Evolutionary conservation across 805 yeast species (phyloP).

Genomic region (Middelhovenomyces tepae): DNA sequence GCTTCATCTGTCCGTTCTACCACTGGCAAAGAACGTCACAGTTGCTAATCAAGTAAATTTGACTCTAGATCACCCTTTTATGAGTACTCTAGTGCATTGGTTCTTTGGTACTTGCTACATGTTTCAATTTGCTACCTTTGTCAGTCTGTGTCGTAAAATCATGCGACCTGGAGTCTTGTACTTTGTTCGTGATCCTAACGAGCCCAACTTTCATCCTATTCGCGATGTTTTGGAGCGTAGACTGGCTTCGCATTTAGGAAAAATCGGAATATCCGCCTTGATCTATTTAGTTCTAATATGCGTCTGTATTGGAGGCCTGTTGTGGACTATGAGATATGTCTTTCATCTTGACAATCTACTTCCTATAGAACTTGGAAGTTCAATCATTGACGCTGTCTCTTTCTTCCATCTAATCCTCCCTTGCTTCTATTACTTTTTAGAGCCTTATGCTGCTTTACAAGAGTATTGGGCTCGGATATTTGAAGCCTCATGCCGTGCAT

Average conservation of each 20-base stretch:
- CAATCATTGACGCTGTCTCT: constrained; percentile 21
- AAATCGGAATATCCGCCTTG: constrained; percentile 62
- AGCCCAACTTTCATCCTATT: constrained; percentile 76
- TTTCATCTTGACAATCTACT: constrained; percentile 18
- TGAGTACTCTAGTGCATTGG: constrained; percentile 43
- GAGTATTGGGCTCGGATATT: neutral
- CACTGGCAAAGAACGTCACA: constrained; percentile 29
- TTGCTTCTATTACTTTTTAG: constrained; percentile 3
- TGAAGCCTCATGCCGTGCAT: constrained; percentile 35
- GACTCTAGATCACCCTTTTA: constrained; percentile 17
- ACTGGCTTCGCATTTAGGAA: constrained; percentile 57
- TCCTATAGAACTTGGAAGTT: constrained; percentile 16
- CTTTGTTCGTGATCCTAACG: constrained; percentile 90
- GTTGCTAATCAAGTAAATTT: constrained; percentile 2
- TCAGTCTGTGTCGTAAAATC: constrained; percentile 72
- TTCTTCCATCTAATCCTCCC: constrained; percentile 8
- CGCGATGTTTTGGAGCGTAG: constrained; percentile 83
- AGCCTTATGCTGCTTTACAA: constrained; percentile 1
- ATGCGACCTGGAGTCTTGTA: constrained; percentile 84
- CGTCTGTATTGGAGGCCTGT: constrained; percentile 62
- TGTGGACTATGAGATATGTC: constrained; percentile 37
- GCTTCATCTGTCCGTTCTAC: constrained; percentile 59
- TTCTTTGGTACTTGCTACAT: constrained; percentile 72
- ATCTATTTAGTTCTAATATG: constrained; percentile 53
- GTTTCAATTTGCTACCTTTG: constrained; percentile 78